Evolutionary conservation across 208 protist genomes (phyloP).

Genomic region (Histomonas meleagridis): DNA sequence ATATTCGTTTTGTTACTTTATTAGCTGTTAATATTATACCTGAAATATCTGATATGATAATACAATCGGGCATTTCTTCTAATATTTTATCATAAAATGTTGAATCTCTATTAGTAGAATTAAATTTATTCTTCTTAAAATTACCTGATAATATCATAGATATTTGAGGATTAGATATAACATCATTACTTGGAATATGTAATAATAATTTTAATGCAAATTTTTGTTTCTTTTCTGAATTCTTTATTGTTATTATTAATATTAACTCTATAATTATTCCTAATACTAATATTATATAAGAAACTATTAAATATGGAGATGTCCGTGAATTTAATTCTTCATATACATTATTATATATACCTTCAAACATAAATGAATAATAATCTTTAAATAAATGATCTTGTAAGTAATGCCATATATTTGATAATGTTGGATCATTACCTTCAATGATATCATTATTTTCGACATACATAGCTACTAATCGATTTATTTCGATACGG

Average conservation of each 20-base stretch:
- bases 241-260: neutral
- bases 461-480: neutral
- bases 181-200: neutral
- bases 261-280: neutral
- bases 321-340: neutral
- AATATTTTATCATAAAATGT: neutral
- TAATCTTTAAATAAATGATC: neutral
- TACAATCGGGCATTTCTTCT: neutral
- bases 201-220: neutral
- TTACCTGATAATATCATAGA: neutral
- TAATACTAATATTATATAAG: neutral
- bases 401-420: neutral
- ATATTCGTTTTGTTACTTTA: neutral
- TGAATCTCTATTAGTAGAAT: neutral
- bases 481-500: neutral
- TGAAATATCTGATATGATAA: neutral
- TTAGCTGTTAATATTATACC: neutral
- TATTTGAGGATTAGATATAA: neutral
- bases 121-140: neutral
- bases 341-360: neutral
- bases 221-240: neutral
- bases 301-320: neutral
- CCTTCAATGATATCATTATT: too few species aligned
- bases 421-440: neutral
- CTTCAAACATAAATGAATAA: neutral